These are phyloP conservation scores for Metschnikowia colocasiae DNA, from an alignment of 805 yeast genomes.

Conservation along the genomic window DNA sequence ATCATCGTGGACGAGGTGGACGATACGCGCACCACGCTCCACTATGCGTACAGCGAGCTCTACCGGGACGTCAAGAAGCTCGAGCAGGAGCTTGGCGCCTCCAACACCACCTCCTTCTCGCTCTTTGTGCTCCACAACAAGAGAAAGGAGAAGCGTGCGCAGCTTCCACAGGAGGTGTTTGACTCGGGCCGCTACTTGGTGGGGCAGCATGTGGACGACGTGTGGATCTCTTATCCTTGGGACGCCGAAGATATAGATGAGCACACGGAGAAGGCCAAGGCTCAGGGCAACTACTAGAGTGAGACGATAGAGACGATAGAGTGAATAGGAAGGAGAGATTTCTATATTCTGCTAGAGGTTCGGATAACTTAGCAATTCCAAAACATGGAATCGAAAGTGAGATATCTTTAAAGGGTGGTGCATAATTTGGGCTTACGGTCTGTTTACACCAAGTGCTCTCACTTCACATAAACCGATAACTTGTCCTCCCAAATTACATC, in stretches of 20 bases:
- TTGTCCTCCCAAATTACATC: too few relatives aligned
- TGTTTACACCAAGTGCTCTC: too few relatives aligned
- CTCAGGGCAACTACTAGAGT: constrained; percentile 57
- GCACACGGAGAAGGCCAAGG: constrained; percentile 67
- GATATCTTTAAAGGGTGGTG: too few relatives aligned
- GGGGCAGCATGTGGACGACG: constrained; percentile 71
- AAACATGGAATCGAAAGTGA: too few relatives aligned
- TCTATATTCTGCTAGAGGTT: too few relatives aligned
- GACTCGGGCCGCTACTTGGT: constrained; percentile 62
- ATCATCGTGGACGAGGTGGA: constrained; percentile 81
- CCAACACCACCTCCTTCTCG: constrained; percentile 53
- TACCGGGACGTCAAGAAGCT: constrained; percentile 64
- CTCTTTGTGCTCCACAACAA: constrained; percentile 79
- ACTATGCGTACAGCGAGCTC: constrained; percentile 72
- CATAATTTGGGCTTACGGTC: too few relatives aligned
- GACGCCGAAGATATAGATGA: constrained; percentile 70
- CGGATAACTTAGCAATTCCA: too few relatives aligned
- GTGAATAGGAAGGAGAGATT: too few relatives aligned
- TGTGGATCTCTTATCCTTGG: constrained; percentile 89
- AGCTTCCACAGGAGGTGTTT: constrained; percentile 61
- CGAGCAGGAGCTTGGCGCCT: constrained; percentile 46
- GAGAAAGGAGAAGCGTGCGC: constrained; percentile 66
- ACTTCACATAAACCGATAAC: too few relatives aligned
- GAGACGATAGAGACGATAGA: too few relatives aligned
- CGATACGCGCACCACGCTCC: constrained; percentile 81